Base-by-base conservation (phyloP, 163 green algal species). In the Coccomyxa subellipsoidea region DNA sequence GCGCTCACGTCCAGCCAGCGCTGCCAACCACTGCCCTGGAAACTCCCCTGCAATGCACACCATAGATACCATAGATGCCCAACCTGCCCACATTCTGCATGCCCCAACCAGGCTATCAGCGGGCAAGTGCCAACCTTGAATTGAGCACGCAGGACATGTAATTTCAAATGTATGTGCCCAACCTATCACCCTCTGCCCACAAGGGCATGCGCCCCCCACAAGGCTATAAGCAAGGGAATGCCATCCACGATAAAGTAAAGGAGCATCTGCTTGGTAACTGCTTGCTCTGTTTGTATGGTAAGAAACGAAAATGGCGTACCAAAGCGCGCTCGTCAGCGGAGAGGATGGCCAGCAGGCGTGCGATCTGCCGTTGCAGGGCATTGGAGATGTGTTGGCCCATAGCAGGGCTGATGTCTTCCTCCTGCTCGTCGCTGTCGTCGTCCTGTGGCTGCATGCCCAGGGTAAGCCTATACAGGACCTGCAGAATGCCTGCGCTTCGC, bases 401-500 rank as follows among this genome's bases (percentile, higher is more conserved):
- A 36, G 76, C 83, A 39, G 69, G 69, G 53, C 37, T 75, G 37
- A 77, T 10, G 21, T 39, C 70, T 29, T 31, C 40, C 38, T 84
- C 81, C 25, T 23, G 54, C 8, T 53, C 53, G 2, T 12, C 5
- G 47, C 47, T 59, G 47, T 59, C 47, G 23, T 8, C 23, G 47
- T 9, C 70, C 21, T 15, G 70, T 7, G 31, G 32, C 18, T 40
- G 70, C 70, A 34, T 80, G 84, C 87, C 83, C 21, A 94, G 78
- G 0, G 86, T 86, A 4, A 96, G 87, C 7, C 89, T 87, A 38
- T 91, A 83, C 79, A 96, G 86, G 69, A 95, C 78, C 1, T 82
- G 88, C 80, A 95, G 84, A 29, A 93, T 84, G 31, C 90, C 92
- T 0, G 88, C 87, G 3, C 69, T 31, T 39, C 89, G 73, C 77